Base-by-base conservation (phyloP, 164 flowering plant species). In the Euptelea pleiosperma region DNA sequence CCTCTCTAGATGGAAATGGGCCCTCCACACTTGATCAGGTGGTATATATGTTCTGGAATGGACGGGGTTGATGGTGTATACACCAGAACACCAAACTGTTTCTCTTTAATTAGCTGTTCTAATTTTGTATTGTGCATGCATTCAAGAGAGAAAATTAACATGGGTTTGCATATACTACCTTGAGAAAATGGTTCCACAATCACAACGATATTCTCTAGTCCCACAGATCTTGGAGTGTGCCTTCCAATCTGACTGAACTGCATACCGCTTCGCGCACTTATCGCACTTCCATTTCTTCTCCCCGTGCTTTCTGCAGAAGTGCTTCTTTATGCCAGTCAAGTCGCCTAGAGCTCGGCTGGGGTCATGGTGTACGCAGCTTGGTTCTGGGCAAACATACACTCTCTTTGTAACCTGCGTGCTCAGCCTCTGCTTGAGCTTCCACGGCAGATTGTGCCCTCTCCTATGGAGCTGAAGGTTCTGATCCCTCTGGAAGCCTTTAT, bases 201-300 rank as follows among this genome's bases (percentile, higher is more conserved):
- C 90, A 68, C 90, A 84, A 33, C 74, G 77, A 53, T 84, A 84
- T 41, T 84, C 89, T 45, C 81, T 71, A 7, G 86, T 81, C 1
- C 89, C 86, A 61, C 90, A 84, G 26, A 81, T 84, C 72, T 84
- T 84, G 14, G 72, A 72, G 36, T 84, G 90, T 59, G 90, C 90
- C 70, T 84, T 84, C 87, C 87, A 80, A 57, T 82, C 90, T 9
- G 91, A 82, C 24, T 84, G 91, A 14, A 84, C 91, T 0, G 87
- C 91, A 34, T 84, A 82, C 41, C 79, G 75, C 70, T 84, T 84
- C 1, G 89, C 82, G 62, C 89, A 83, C 63, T 81, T 81, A 45
- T 81, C 86, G 43, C 89, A 84, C 68, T 84, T 84, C 90, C 90
- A 84, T 62, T 84, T 84, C 77, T 84, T 84, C 69, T 82, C 91